Base-by-base conservation (phyloP, 2,329 filamentous ascomycete species). In the Aspergillus tubingensis region DNA sequence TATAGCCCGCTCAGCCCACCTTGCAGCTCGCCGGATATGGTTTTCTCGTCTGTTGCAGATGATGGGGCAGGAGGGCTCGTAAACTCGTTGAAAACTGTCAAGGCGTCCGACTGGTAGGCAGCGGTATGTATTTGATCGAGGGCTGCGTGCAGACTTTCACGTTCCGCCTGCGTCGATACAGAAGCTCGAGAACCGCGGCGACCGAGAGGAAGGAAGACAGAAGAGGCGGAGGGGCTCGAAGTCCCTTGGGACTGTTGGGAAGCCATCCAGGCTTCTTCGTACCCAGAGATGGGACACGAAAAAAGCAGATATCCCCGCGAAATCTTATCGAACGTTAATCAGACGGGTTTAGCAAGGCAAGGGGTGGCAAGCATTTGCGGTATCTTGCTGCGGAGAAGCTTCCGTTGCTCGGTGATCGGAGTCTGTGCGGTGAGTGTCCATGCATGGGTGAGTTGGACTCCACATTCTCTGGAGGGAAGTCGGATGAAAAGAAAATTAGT, bases 71-170 rank as follows among this genome's bases (percentile, higher is more conserved):
- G 84, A 0, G 79, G 79, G 56, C 71, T 75, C 6, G 90, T 91
- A 70, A 96, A 93, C 72, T 97, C 93, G 77, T 96, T 96, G 78
- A 98, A 98, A 8, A 92, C 96, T 2, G 94, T 98, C 51, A 98
- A 82, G 36, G 88, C 86, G 64, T 90, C 90, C 36, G 91, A 91
- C 73, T 91, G 90, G 71, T 91, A 96, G n/a, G 93, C 92, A 5
- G 91, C 88, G 54, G 83, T 92, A 76, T 97, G 94, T 67, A 97
- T 96, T 69, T 91, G 88, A 76, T 96, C 90, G 62, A 97, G 86
- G 17, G 89, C 86, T 63, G 91, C 86, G 36, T 90, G 87, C 39
- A 94, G 82, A 59, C 91, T 88, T 64, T 92, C 90, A 72, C 86
- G 90, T 74, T 93, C 90, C 43, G 86, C 78, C 52, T 84, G 82